Conservation (phyloP, 768 basidiomycete species). For the Hericium coralloides region DNA sequence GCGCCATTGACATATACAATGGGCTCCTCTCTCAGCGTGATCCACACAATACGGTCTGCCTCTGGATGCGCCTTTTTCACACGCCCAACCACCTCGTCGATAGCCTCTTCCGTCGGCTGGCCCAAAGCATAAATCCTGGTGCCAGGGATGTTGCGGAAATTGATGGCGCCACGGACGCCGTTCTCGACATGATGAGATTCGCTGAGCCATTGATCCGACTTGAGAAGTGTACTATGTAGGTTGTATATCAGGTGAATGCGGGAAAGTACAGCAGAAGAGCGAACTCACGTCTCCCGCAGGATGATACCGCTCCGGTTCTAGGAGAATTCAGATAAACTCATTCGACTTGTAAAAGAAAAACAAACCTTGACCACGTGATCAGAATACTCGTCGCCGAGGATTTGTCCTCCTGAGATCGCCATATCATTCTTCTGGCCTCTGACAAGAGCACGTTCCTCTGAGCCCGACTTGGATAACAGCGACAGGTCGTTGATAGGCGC, state of each 20-base stretch:
- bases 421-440: constrained; percentile 69
- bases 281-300: constrained; percentile 69
- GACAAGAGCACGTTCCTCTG: constrained; percentile 45
- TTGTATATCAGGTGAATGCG: not conserved
- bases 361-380: constrained; percentile 84
- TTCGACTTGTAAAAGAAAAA: not conserved
- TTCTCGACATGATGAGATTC: constrained; percentile 58
- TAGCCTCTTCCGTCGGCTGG: constrained; percentile 84
- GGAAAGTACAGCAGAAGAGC: constrained; percentile 3
- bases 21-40: constrained; percentile 89
- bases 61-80: constrained; percentile 54
- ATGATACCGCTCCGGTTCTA: constrained; percentile 93
- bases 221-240: constrained; percentile 60
- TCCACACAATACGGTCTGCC: constrained; percentile 70
- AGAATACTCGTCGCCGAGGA: constrained; percentile 92
- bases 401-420: constrained; percentile 70
- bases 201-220: constrained; percentile 87
- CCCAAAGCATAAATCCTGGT: constrained; percentile 87
- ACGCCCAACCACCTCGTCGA: constrained; percentile 65
- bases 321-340: not conserved
- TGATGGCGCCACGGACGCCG: constrained; percentile 86
- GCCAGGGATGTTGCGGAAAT: constrained; percentile 78
- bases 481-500: constrained; percentile 87
- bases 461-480: constrained; percentile 61
- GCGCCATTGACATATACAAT: constrained; percentile 89